Percentiles rank a stretch among this genome's conserved stretches.
Conservation (phyloP, 176 grass and related monocot genomes). For the Echinochloa phyllopogon region DNA sequence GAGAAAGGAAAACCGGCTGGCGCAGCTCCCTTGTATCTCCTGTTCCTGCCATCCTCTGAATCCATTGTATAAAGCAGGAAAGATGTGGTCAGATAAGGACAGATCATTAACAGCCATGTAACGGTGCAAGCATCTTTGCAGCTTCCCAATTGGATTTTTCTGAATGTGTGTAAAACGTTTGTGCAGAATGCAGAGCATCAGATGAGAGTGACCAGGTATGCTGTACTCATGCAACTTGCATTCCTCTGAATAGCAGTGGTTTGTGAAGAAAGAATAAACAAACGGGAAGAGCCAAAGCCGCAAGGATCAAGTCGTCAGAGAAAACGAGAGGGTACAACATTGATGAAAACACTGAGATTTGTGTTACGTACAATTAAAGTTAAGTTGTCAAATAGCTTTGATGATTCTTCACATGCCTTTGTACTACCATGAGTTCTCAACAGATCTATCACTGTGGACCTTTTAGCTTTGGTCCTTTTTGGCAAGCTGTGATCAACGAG, state of each 20-base stretch:
- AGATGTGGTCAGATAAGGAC: background rate
- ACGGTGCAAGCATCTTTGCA: slow-evolving; percentile 23
- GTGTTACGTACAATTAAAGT: background rate
- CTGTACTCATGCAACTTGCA: background rate
- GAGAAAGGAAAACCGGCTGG: background rate
- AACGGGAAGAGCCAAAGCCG: background rate
- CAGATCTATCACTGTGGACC: background rate
- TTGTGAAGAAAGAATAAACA: background rate
- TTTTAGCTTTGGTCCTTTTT: background rate
- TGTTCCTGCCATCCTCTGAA: slow-evolving; percentile 9
- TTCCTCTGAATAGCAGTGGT: background rate
- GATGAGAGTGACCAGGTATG: background rate
- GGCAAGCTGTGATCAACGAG: background rate
- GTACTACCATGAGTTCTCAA: background rate
- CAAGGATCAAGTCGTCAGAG: background rate
- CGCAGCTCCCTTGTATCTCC: background rate
- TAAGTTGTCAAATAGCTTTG: background rate
- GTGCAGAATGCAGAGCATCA: background rate
- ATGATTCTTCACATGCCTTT: background rate
- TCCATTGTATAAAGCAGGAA: background rate
- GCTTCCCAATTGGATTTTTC: background rate
- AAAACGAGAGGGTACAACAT: background rate
- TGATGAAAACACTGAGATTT: background rate
- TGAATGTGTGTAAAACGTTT: background rate
- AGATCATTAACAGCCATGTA: background rate